A percentile compares a stretch with the other conserved stretches of the same genome.
phyloP scores from a whole-genome alignment of 768 basidiomycete genomes.

The Udeniomyces megalosporus region DNA sequence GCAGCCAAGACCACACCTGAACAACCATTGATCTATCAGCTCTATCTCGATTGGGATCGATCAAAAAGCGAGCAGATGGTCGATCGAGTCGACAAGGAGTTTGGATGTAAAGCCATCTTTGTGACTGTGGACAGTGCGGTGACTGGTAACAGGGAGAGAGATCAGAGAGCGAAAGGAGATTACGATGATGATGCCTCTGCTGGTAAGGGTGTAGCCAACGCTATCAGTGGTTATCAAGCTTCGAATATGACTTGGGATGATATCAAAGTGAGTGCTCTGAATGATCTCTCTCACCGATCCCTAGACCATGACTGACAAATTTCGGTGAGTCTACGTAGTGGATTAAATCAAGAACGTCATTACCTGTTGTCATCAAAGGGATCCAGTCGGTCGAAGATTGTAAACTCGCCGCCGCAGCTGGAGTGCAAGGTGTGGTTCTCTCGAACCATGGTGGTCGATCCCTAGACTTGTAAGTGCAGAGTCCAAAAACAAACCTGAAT shows the following conservation, averaged over 20 bases:
- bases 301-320: too few species aligned
- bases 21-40: constrained; percentile 30
- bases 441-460: constrained; percentile 23
- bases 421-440: constrained; percentile 21
- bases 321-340: too few species aligned
- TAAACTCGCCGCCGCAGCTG: constrained; percentile 19
- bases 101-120: constrained; percentile 8
- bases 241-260: constrained; percentile 4
- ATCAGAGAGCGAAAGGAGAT: too few species aligned
- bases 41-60: constrained; percentile 9
- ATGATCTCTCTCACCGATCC: not conserved
- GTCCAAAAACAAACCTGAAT: not conserved
- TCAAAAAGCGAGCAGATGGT: constrained; percentile 2
- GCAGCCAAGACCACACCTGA: constrained; percentile 21
- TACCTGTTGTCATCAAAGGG: constrained; percentile 14
- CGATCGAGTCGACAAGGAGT: constrained; percentile 5
- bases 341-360: constrained; percentile 1
- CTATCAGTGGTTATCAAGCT: constrained; percentile 1
- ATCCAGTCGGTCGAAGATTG: constrained; percentile 18
- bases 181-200: not conserved
- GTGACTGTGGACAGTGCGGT: constrained; percentile 6
- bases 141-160: constrained; percentile 10
- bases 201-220: not conserved
- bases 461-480: constrained; percentile 11
- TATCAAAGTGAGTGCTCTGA: not conserved